phyloP scores from a whole-genome alignment of 768 basidiomycete genomes.

The Collybia sp. region DNA sequence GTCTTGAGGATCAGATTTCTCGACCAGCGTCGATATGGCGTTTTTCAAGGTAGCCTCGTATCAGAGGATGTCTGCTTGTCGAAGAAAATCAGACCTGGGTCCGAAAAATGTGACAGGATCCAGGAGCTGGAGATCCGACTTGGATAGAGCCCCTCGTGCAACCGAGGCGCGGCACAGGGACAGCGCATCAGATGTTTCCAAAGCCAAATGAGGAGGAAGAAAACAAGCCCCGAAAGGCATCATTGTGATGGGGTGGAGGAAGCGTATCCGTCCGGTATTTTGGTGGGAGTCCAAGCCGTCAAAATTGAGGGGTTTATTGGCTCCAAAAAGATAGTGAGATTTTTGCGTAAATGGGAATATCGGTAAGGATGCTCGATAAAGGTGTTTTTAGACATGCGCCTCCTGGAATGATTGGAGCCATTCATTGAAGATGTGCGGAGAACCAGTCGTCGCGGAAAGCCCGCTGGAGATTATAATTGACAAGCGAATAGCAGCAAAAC shows the following conservation, averaged over 20 bases:
- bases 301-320: constrained; percentile 18
- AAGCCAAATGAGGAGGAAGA: constrained; percentile 57
- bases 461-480: constrained; percentile 33
- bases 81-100: constrained; percentile 28
- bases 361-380: constrained; percentile 64
- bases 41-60: constrained; percentile 55
- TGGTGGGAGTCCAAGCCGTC: constrained; percentile 30
- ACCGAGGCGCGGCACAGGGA: constrained; percentile 43
- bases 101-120: constrained; percentile 44
- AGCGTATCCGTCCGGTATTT: constrained; percentile 37
- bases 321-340: constrained; percentile 43
- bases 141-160: constrained; percentile 4
- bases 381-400: constrained; percentile 51
- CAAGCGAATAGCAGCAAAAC: not conserved
- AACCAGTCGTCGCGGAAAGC: constrained; percentile 67
- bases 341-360: constrained; percentile 74
- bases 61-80: constrained; percentile 54
- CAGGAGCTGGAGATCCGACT: constrained; percentile 23
- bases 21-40: constrained; percentile 31
- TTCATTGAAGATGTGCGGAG: constrained; percentile 56
- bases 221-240: constrained; percentile 46
- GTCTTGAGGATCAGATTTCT: constrained; percentile 28
- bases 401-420: constrained; percentile 64
- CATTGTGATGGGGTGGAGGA: constrained; percentile 59
- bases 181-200: constrained; percentile 58